phyloP scores from a whole-genome alignment of 495 filamentous ascomycete species.

The Neurospora hispaniola region DNA sequence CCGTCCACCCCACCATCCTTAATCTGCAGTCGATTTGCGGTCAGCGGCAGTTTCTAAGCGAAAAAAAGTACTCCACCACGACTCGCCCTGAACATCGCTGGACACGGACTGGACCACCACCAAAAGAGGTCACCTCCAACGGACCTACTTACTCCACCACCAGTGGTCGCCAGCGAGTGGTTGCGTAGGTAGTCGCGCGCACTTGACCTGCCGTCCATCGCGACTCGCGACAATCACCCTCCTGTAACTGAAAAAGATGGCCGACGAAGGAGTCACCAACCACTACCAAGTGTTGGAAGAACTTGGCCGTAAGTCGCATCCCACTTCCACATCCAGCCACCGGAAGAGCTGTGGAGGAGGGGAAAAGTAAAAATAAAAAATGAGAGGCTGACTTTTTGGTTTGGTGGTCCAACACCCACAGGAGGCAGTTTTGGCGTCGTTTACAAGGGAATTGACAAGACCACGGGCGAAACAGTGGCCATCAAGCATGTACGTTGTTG shows the following conservation, averaged over 20 bases:
- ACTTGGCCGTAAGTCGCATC: slow-evolving; percentile 62
- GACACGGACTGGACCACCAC: background rate
- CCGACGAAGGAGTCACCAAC: slow-evolving; percentile 58
- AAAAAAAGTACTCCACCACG: background rate
- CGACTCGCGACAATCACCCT: background rate
- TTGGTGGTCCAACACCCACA: slow-evolving; percentile 14
- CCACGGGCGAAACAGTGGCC: slow-evolving; percentile 80
- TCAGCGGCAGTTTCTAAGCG: background rate
- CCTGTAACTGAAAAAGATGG: slow-evolving; percentile 25
- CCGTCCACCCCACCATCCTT: background rate
- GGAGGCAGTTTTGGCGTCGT: slow-evolving; percentile 94
- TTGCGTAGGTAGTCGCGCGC: background rate
- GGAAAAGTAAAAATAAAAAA: background rate
- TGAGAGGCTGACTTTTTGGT: slow-evolving; percentile 11
- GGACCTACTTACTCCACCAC: background rate
- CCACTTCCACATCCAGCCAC: background rate
- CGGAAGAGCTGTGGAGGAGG: background rate
- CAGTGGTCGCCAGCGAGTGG: background rate
- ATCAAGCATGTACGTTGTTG: slow-evolving; percentile 67
- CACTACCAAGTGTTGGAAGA: slow-evolving; percentile 89
- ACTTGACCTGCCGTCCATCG: background rate
- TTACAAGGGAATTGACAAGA: slow-evolving; percentile 85
- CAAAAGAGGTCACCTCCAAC: background rate
- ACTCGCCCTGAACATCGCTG: background rate
- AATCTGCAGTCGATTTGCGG: background rate